Conservation (phyloP, 768 basidiomycete species). For the Boletellus emodensis region DNA sequence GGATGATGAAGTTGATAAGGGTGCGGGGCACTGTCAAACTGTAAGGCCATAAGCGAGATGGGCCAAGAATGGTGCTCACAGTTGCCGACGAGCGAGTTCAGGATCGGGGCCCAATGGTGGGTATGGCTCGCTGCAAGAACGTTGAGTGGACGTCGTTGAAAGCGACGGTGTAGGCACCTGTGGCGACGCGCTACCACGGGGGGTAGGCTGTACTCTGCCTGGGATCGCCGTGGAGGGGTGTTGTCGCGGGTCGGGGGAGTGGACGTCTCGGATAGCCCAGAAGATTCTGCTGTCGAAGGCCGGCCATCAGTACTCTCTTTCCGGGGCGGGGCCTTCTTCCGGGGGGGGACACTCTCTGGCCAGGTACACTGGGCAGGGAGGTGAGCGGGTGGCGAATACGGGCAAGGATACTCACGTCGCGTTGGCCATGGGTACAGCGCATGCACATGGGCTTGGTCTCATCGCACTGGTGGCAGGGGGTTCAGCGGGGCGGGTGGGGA, state of each 20-base stretch:
- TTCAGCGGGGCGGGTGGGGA: slow-evolving; percentile 1
- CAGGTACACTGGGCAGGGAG: slow-evolving; percentile 60
- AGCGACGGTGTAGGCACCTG: slow-evolving; percentile 25
- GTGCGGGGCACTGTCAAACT: slow-evolving; percentile 36
- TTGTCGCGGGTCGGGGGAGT: slow-evolving; percentile 67
- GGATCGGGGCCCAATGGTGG: slow-evolving; percentile 42
- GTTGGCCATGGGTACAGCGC: slow-evolving; percentile 80
- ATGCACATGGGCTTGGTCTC: slow-evolving; percentile 85
- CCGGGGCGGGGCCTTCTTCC: slow-evolving; percentile 58
- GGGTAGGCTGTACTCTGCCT: slow-evolving; percentile 37
- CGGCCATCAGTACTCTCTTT: slow-evolving; percentile 60
- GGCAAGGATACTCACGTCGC: slow-evolving; percentile 52
- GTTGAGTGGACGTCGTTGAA: slow-evolving; percentile 4
- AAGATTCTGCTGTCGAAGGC: slow-evolving; percentile 74
- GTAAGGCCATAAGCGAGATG: slow-evolving; percentile 11
- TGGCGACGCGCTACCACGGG: slow-evolving; percentile 39
- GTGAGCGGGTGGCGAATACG: slow-evolving; percentile 12
- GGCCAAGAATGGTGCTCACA: slow-evolving; percentile 35
- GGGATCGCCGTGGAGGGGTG: slow-evolving; percentile 56
- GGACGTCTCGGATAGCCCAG: slow-evolving; percentile 65
- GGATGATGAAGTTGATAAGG: slow-evolving; percentile 43
- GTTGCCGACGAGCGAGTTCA: slow-evolving; percentile 42
- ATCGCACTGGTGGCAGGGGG: slow-evolving; percentile 60
- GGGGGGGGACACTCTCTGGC: slow-evolving; percentile 73
- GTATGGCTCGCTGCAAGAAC: slow-evolving; percentile 41